These are phyloP conservation scores for Penicillium chermesinum DNA, from an alignment of 495 filamentous ascomycete species.

Conservation along the genomic window DNA sequence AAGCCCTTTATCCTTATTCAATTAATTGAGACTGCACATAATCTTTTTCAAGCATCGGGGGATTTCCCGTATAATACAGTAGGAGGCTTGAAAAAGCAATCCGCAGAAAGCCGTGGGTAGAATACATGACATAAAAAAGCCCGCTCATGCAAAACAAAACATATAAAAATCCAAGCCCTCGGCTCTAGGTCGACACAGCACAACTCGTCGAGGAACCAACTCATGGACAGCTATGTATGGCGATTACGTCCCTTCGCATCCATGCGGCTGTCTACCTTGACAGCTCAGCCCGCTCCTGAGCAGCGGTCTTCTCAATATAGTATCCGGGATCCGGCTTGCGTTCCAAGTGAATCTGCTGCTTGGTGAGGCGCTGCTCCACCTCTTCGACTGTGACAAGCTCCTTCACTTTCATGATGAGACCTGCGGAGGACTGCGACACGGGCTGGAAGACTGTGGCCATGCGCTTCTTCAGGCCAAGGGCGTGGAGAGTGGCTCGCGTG, in stretches of 20 bases:
- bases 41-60: slow-evolving; percentile 8
- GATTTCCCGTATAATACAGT: slow-evolving; percentile 35
- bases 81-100: neutral
- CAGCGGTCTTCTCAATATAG: slow-evolving; percentile 64
- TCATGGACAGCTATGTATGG: neutral
- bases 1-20: slow-evolving; percentile 14
- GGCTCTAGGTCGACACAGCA: slow-evolving; percentile 1
- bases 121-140: slow-evolving; percentile 31
- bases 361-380: slow-evolving; percentile 65
- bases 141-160: slow-evolving; percentile 38
- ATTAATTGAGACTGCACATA: slow-evolving; percentile 27
- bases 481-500: slow-evolving; percentile 75
- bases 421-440: slow-evolving; percentile 75
- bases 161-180: slow-evolving; percentile 13
- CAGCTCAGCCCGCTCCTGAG: slow-evolving; percentile 27
- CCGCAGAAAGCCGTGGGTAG: slow-evolving; percentile 10
- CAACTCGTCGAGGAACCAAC: neutral
- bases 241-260: neutral
- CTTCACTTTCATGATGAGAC: slow-evolving; percentile 97
- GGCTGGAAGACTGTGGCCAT: slow-evolving; percentile 89
- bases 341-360: slow-evolving; percentile 65
- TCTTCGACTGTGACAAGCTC: slow-evolving; percentile 86
- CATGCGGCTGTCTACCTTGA: slow-evolving; percentile 9
- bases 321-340: slow-evolving; percentile 80
- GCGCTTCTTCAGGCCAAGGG: slow-evolving; percentile 82